A percentile compares a stretch with the other conserved stretches of the same genome.
These are phyloP conservation scores for Nepenthes gracilis DNA, from an alignment of 148 eudicot species.

Conservation along the genomic window DNA sequence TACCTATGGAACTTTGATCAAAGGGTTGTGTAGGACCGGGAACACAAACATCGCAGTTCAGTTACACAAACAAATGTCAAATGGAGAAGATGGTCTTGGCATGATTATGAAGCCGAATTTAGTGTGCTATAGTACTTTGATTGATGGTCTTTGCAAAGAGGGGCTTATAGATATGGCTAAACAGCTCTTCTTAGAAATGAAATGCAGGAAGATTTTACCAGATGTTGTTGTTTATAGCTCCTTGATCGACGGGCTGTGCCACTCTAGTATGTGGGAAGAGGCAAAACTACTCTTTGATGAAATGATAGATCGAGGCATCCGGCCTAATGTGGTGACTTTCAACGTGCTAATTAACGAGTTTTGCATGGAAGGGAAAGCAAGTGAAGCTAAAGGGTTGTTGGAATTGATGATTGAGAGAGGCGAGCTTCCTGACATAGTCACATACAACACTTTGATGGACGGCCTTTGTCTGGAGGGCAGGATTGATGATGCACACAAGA, in stretches of 20 bases:
- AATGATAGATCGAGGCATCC: conserved; percentile 19
- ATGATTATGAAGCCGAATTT: conserved; percentile 12
- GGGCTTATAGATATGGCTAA: conserved; percentile 16
- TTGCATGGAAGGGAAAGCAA: conserved; percentile 16
- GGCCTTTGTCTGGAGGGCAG: conserved; percentile 19
- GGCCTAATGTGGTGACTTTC: conserved; percentile 17
- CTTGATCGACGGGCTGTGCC: conserved; percentile 18
- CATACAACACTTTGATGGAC: conserved; percentile 21
- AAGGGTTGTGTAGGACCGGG: conserved; percentile 17
- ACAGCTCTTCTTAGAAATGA: conserved; percentile 14
- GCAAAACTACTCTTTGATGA: conserved; percentile 15
- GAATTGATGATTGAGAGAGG: conserved; percentile 17
- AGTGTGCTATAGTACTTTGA: conserved; percentile 14
- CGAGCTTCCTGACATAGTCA: conserved; percentile 11
- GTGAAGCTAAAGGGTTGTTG: conserved; percentile 12
- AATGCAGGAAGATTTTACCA: conserved; percentile 5
- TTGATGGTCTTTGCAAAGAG: conserved; percentile 25
- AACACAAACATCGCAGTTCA: conserved; percentile 11
- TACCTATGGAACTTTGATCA: conserved; percentile 18
- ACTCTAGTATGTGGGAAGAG: conserved; percentile 12
- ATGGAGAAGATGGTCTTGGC: background rate
- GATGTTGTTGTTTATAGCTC: conserved; percentile 24
- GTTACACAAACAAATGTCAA: conserved; percentile 12
- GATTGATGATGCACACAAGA: conserved; percentile 16
- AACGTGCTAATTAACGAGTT: conserved; percentile 10